These are phyloP conservation scores for Xanthoconium separans DNA, from an alignment of 1,284 basidiomycete genomes.

Conservation along the genomic window DNA sequence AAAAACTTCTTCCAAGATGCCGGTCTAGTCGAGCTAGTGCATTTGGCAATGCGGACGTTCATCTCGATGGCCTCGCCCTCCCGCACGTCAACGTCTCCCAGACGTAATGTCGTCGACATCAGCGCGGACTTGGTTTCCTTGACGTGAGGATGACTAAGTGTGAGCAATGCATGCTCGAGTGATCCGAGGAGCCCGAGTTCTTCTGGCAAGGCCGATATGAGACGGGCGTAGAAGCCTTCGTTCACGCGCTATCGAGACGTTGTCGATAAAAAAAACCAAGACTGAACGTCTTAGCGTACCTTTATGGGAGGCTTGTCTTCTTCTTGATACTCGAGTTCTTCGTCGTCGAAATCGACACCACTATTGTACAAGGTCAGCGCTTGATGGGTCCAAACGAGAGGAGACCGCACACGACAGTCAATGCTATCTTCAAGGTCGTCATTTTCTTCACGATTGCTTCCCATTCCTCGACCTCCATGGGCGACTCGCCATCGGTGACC, in stretches of 20 bases:
- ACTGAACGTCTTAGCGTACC: constrained; percentile 38
- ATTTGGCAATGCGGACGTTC: constrained; percentile 78
- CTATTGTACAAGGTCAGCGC: constrained; percentile 37
- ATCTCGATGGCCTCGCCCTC: constrained; percentile 75
- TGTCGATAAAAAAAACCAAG: constrained; percentile 3
- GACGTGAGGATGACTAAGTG: constrained; percentile 67
- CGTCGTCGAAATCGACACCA: constrained; percentile 85
- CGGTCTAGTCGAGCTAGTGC: constrained; percentile 71
- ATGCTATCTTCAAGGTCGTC: constrained; percentile 52
- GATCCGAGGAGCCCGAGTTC: constrained; percentile 62
- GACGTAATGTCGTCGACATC: constrained; percentile 60
- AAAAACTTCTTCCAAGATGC: constrained; percentile 84
- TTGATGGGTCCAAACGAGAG: neutral
- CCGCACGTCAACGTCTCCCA: constrained; percentile 70
- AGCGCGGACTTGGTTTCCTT: constrained; percentile 69
- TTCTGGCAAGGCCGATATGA: constrained; percentile 44
- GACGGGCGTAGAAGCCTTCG: constrained; percentile 70
- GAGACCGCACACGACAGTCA: constrained; percentile 60
- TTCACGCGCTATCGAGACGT: constrained; percentile 56
- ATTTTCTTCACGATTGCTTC: constrained; percentile 72
- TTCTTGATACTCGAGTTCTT: constrained; percentile 60
- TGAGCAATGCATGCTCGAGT: constrained; percentile 67
- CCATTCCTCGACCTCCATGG: constrained; percentile 71
- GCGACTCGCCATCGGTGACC: constrained; percentile 78
- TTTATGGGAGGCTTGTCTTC: constrained; percentile 71